phyloP scores from a whole-genome alignment of 371 early-diverging fungal genomes.

The Capillidium rhysosporum region DNA sequence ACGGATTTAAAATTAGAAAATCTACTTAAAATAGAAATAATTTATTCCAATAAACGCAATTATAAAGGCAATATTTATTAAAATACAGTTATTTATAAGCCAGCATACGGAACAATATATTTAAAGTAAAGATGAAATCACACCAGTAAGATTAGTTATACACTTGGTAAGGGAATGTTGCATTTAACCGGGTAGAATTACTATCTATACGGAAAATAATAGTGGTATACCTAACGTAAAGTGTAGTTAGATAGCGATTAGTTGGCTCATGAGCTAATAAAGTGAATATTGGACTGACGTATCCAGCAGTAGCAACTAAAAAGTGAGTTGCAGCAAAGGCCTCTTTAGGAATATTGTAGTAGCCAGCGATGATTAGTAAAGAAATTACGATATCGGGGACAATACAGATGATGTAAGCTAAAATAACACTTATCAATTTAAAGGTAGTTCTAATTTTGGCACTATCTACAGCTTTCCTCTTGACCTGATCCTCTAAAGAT shows the following conservation, averaged over 20 bases:
- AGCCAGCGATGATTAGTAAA: background rate
- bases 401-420: background rate
- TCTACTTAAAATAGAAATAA: too few relatives aligned
- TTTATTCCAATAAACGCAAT: too few relatives aligned
- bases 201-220: too few relatives aligned
- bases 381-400: slow-evolving; percentile 1
- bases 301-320: background rate
- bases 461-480: background rate
- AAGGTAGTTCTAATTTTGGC: background rate
- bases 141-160: too few relatives aligned
- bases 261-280: slow-evolving; percentile 2
- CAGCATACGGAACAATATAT: too few relatives aligned
- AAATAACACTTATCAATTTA: background rate
- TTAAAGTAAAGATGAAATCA: too few relatives aligned
- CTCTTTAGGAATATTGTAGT: background rate
- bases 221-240: too few relatives aligned
- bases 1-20: too few relatives aligned
- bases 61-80: too few relatives aligned
- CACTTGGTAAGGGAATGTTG: too few relatives aligned
- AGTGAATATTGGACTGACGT: background rate
- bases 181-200: too few relatives aligned
- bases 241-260: background rate
- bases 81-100: too few relatives aligned
- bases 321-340: background rate
- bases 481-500: background rate